Base-by-base conservation (phyloP, 106 monocot species). In the Platanthera zijinensis region DNA sequence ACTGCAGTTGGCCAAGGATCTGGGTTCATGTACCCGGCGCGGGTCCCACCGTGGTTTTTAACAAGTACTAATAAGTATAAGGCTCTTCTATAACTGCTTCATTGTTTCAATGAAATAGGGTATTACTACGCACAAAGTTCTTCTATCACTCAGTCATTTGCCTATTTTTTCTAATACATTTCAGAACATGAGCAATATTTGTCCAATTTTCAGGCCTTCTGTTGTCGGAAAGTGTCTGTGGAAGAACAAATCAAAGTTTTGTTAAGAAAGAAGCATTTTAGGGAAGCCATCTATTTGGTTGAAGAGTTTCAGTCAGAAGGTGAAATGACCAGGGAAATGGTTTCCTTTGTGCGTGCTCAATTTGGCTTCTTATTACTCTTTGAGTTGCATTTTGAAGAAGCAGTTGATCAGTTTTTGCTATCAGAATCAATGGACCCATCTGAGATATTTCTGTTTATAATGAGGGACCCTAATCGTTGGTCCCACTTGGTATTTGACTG, bases 311-410 rank as follows among this genome's bases (percentile, higher is more conserved):
- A 92, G 49, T 83, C 84, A 53, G 99, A 90, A 69, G 90, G 88
- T 74, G 99, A 94, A 80, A 88, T 99, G 75, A 80, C 92, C 15
- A 90, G 82, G 77, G 90, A 88, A 72, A 81, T 90, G 92, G 77
- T 90, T 79, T 94, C 86, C n/a, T 94, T 99, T 92, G 87, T 94
- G 61, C 99, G 92, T 92, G 94, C 99, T 76, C 99, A 99, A 87
- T 59, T 99, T 63, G 99, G 99, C 10, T 94, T 99, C 76, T 79
- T 99, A 8, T 87, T 99, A 77, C 86, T 99, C 19, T 99, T 94
- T 84, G 90, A 99, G 52, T 77, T 99, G 85, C 94, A 86, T 78
- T 99, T 99, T 75, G 89, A 99, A 80, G 94, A 99, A 59, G 99
- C 99, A 77, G 86, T 99, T 30, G 80, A 94, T 78, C 99, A 99